Conservation (phyloP, 352 stramenopile genomes). For the Phytopythium delawarense region DNA sequence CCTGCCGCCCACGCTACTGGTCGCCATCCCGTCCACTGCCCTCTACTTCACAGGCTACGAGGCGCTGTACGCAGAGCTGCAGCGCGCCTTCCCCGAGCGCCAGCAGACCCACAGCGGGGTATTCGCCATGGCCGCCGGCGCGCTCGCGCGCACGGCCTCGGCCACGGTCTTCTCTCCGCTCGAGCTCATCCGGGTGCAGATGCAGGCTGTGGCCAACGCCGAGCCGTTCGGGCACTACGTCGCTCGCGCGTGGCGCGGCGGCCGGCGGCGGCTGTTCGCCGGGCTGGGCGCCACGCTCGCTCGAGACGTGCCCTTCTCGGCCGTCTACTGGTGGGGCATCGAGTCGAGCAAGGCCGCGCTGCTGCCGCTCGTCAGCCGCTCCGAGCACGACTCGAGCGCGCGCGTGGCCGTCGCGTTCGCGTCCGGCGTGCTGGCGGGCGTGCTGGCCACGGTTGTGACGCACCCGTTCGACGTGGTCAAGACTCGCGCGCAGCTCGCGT, state of each 20-base stretch:
- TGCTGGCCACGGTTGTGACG: constrained; percentile 86
- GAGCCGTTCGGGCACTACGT: constrained; percentile 48
- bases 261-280: constrained; percentile 40
- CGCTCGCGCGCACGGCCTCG: constrained; percentile 41
- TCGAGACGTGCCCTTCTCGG: constrained; percentile 94
- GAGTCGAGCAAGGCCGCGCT: constrained; percentile 76
- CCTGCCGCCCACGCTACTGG: constrained; percentile 87
- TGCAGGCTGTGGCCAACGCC: constrained; percentile 65
- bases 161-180: constrained; percentile 79
- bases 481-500: constrained; percentile 76
- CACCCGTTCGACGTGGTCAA: constrained; percentile 96
- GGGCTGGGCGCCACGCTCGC: constrained; percentile 89
- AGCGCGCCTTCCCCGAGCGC: constrained; percentile 26
- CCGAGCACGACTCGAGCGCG: constrained; percentile 17
- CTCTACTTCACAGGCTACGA: constrained; percentile 95
- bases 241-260: constrained; percentile 32
- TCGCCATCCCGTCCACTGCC: constrained; percentile 90
- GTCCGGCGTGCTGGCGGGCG: constrained; percentile 71
- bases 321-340: constrained; percentile 92
- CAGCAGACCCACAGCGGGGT: constrained; percentile 23
- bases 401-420: constrained; percentile 73
- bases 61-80: constrained; percentile 38
- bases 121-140: constrained; percentile 48
- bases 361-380: constrained; percentile 18
- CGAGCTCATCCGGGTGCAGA: constrained; percentile 84